Percentiles rank a stretch among this genome's conserved stretches.
These are phyloP conservation scores for Pyrus hybrid DNA, from an alignment of 331 rosid species.

Conservation along the genomic window DNA sequence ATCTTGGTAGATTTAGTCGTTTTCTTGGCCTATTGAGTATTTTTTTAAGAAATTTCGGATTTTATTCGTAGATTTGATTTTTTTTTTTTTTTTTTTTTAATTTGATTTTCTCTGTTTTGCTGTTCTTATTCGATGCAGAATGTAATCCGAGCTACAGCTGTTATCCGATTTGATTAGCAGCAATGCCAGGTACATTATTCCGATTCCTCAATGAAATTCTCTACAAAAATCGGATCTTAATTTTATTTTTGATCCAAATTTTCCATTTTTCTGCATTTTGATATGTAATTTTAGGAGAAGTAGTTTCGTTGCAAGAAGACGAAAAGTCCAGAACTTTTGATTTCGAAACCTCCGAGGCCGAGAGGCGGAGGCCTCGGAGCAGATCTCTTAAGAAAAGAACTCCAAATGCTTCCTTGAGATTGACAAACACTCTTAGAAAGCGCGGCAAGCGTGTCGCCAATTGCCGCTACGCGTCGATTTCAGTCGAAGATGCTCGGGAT, in stretches of 20 bases:
- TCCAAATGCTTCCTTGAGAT: conserved; percentile 51
- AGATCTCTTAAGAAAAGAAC: conserved; percentile 72
- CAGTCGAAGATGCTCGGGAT: conserved; percentile 81
- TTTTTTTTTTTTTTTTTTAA: not conserved
- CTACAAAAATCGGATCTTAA: not conserved
- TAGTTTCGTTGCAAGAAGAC: conserved; percentile 42
- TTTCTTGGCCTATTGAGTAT: conserved; percentile 4
- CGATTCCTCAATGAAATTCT: not conserved
- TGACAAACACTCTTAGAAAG: conserved; percentile 53
- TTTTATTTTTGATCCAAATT: not conserved
- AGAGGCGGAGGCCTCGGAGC: conserved; percentile 60
- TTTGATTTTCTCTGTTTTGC: conserved; percentile 4
- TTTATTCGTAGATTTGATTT: not conserved
- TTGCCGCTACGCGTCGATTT: conserved; percentile 51
- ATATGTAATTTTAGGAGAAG: conserved; percentile 35
- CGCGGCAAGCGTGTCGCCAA: conserved; percentile 64
- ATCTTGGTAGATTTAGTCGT: conserved; percentile 3
- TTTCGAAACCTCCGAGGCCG: conserved; percentile 74
- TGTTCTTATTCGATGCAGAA: conserved; percentile 32
- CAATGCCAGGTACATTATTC: conserved; percentile 64
- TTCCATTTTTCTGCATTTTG: conserved; percentile 3
- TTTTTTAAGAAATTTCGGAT: not conserved
- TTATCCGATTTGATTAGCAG: conserved; percentile 1
- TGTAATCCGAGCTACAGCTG: conserved; percentile 22
- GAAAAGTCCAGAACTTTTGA: conserved; percentile 46